Percentiles rank a stretch among this genome's conserved stretches.
Conservation (phyloP, 345 rosid genomes). For the Eucalyptus cladocalyx region DNA sequence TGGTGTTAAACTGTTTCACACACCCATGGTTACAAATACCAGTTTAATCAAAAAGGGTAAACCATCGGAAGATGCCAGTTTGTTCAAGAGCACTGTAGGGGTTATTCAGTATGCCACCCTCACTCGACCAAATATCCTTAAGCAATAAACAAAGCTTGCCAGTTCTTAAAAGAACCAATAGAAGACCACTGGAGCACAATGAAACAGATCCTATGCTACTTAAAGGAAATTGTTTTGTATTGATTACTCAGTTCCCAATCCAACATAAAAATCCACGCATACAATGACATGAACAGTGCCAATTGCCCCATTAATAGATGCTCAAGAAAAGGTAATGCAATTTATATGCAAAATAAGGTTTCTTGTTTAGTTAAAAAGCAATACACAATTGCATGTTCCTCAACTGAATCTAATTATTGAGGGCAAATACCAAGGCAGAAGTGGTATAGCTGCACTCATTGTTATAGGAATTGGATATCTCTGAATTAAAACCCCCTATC, state of each 20-base stretch:
- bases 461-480: no score
- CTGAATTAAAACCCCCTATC: no score
- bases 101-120: no score
- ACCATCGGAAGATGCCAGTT: no score
- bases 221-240: no score
- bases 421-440: not conserved
- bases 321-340: not conserved
- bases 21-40: not conserved
- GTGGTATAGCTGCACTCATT: not conserved
- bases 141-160: rapidly evolving
- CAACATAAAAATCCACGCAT: not conserved
- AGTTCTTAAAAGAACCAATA: not conserved
- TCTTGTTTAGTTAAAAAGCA: not conserved
- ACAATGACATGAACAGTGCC: not conserved
- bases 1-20: no score
- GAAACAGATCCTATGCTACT: not conserved
- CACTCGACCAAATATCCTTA: no score
- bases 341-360: not conserved
- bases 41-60: no score
- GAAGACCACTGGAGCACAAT: not conserved
- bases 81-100: no score
- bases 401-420: not conserved
- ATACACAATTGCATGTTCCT: not conserved
- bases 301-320: not conserved
- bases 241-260: not conserved